These are phyloP conservation scores for Sugiyamaella neomexicana DNA, from an alignment of 1,139 yeast species.

Conservation along the genomic window DNA sequence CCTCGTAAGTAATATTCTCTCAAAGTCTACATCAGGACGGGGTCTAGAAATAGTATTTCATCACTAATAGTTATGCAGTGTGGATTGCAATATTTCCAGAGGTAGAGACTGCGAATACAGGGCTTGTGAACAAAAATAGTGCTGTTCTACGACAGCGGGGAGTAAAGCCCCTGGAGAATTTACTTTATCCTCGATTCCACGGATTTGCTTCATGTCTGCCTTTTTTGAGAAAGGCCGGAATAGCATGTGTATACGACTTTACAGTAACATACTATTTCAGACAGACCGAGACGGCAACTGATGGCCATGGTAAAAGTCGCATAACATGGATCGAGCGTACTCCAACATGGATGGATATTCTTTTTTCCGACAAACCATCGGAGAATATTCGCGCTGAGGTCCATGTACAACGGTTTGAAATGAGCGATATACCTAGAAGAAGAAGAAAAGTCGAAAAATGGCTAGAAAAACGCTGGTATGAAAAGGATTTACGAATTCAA, in stretches of 20 bases:
- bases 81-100: slow-evolving; percentile 43
- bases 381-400: slow-evolving; percentile 43
- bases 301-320: slow-evolving; percentile 3
- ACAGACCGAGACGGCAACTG: not conserved
- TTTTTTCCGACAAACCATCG: slow-evolving; percentile 42
- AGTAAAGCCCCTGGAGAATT: slow-evolving; percentile 51
- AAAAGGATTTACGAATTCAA: slow-evolving; percentile 26
- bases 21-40: not conserved
- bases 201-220: slow-evolving; percentile 38
- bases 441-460: slow-evolving; percentile 29
- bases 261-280: slow-evolving; percentile 48
- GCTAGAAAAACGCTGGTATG: slow-evolving; percentile 34
- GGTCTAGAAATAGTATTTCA: not conserved
- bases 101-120: slow-evolving; percentile 31
- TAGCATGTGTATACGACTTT: slow-evolving; percentile 49
- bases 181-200: slow-evolving; percentile 47
- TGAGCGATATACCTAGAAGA: slow-evolving; percentile 54
- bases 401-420: slow-evolving; percentile 49
- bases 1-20: slow-evolving; percentile 2
- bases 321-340: slow-evolving; percentile 22
- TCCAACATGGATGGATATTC: slow-evolving; percentile 22
- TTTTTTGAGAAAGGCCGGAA: slow-evolving; percentile 31
- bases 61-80: not conserved
- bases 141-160: slow-evolving; percentile 32
- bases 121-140: slow-evolving; percentile 36